A percentile compares a stretch with the other conserved stretches of the same genome.
Evolutionary conservation across 2,329 filamentous ascomycete species (phyloP).

Genomic region (Raffaelea arxii): DNA sequence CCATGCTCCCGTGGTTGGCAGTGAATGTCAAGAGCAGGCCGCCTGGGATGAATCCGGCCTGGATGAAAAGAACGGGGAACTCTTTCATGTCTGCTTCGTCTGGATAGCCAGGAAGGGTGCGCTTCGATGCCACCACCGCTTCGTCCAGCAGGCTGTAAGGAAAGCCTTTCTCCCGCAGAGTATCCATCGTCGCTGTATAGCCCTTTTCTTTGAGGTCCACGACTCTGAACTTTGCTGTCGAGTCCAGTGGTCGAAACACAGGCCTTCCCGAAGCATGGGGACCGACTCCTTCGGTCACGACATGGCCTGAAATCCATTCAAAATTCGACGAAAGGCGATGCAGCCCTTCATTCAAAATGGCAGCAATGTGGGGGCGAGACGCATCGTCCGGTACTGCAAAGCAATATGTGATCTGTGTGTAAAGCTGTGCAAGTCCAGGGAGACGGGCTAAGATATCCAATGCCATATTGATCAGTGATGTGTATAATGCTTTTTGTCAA

Average conservation of each 20-base stretch:
- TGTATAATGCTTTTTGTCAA: no score
- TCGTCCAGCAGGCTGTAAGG: slow-evolving; percentile 41
- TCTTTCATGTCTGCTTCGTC: slow-evolving; percentile 29
- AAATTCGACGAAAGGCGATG: slow-evolving; percentile 27
- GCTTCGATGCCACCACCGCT: slow-evolving; percentile 8
- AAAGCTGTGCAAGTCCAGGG: no score
- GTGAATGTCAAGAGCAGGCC: slow-evolving; percentile 14
- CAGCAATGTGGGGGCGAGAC: slow-evolving; percentile 16
- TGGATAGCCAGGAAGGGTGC: slow-evolving; percentile 16
- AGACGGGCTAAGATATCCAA: no score
- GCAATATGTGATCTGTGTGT: slow-evolving; percentile 34
- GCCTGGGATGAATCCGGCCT: slow-evolving; percentile 13
- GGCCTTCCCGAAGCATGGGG: slow-evolving; percentile 20
- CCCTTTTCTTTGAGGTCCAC: slow-evolving; percentile 30
- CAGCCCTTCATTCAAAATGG: slow-evolving; percentile 25
- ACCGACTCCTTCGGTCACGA: slow-evolving; percentile 23
- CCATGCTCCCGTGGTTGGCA: slow-evolving; percentile 14
- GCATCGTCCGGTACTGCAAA: slow-evolving; percentile 19
- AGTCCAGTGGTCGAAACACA: slow-evolving; percentile 8
- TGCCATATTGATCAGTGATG: no score
- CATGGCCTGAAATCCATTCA: slow-evolving; percentile 37
- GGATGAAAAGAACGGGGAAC: slow-evolving; percentile 28
- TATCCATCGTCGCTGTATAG: slow-evolving; percentile 25
- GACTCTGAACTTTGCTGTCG: slow-evolving; percentile 25
- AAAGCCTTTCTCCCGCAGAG: slow-evolving; percentile 26